These are phyloP conservation scores for Arthroderma sp. DNA, from an alignment of 2,329 filamentous ascomycete species.

Conservation along the genomic window DNA sequence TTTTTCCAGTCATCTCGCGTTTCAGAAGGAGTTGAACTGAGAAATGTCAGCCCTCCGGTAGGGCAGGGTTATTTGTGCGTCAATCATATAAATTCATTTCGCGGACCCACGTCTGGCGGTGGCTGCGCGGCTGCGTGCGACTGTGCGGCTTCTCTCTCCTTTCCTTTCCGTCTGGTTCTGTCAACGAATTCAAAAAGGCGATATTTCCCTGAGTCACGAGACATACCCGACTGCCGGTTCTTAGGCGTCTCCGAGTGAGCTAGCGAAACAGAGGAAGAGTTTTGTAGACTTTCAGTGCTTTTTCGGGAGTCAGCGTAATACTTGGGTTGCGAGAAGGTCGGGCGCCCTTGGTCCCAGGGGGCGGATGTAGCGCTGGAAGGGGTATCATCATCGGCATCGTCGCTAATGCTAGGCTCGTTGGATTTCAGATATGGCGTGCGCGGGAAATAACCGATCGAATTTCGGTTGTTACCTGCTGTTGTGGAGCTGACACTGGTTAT, in stretches of 20 bases:
- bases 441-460: slow-evolving; percentile 33
- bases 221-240: slow-evolving; percentile 28
- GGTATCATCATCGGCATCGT: slow-evolving; percentile 34
- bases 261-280: slow-evolving; percentile 36
- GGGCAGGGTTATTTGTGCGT: neutral
- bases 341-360: slow-evolving; percentile 32
- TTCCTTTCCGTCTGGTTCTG: slow-evolving; percentile 12
- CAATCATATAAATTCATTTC: slow-evolving; percentile 15
- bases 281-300: slow-evolving; percentile 35
- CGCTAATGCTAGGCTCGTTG: slow-evolving; percentile 24
- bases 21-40: neutral
- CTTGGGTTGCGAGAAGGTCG: slow-evolving; percentile 31
- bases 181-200: slow-evolving; percentile 33
- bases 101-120: slow-evolving; percentile 10
- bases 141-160: slow-evolving; percentile 11
- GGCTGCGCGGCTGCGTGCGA: neutral
- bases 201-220: slow-evolving; percentile 31
- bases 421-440: slow-evolving; percentile 29
- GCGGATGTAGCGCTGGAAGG: slow-evolving; percentile 35
- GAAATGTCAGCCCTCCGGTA: neutral
- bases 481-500: slow-evolving; percentile 20
- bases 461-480: slow-evolving; percentile 26
- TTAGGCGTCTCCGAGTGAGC: slow-evolving; percentile 30
- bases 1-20: neutral
- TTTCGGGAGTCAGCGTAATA: slow-evolving; percentile 33